Conservation (phyloP, 2,329 filamentous ascomycete species). For the Claviceps sp. region DNA sequence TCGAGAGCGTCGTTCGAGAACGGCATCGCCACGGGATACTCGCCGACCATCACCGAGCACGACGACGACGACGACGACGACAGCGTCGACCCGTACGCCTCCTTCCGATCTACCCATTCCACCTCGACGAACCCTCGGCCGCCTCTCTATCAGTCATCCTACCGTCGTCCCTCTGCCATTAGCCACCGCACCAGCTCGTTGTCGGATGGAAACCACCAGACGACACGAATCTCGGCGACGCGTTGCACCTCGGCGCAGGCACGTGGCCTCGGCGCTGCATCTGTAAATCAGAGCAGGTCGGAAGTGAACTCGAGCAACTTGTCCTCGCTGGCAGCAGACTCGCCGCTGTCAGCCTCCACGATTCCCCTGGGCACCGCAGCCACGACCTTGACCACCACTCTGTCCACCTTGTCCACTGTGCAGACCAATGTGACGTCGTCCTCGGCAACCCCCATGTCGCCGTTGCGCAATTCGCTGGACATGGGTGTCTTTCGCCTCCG, state of each 20-base stretch:
- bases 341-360: constrained; percentile 17
- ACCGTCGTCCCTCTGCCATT: constrained; percentile 18
- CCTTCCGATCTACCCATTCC: constrained; percentile 9
- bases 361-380: constrained; percentile 13
- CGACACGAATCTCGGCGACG: constrained; percentile 13
- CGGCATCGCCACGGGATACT: constrained; percentile 24
- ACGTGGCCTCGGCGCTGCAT: constrained; percentile 26
- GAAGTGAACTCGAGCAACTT: constrained; percentile 29
- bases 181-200: constrained; percentile 21
- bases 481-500: constrained; percentile 43
- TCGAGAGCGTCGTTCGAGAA: constrained; percentile 39
- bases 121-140: constrained; percentile 4
- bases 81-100: constrained; percentile 11
- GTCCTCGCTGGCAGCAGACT: constrained; percentile 19
- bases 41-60: constrained; percentile 41
- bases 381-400: constrained; percentile 5
- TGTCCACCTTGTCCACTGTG: constrained; percentile 12
- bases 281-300: constrained; percentile 28
- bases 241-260: constrained; percentile 16
- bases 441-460: constrained; percentile 29
- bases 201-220: constrained; percentile 18
- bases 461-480: constrained; percentile 46
- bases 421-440: constrained; percentile 13
- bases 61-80: constrained; percentile 31
- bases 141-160: constrained; percentile 5